Base-by-base conservation (phyloP, 345 rosid genomes). In the Eucalyptus curtisii region DNA sequence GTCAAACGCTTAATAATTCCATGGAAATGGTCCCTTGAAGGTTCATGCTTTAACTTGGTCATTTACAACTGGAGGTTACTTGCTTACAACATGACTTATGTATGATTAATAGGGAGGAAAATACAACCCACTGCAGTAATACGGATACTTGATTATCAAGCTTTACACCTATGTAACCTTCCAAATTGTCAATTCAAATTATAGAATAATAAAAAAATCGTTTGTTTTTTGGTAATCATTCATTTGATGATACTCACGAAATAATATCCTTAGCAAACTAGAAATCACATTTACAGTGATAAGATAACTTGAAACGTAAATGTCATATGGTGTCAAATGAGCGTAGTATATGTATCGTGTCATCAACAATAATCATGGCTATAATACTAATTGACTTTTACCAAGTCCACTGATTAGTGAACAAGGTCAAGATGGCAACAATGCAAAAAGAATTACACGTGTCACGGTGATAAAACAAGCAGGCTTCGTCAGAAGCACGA, bases 371-470 rank as follows among this genome's bases (percentile, higher is more conserved):
- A 31, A 68, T n/a, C 25, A 22, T 53, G 59, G 10, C 53, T 16
- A 7, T 16, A 53, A 53, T 53, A 22, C 25, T 20, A 53, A 22
- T 53, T 20, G 59, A 53, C 59, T 20, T 8, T 22, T 53, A 10
- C 22, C 22, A 53, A 53, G 59, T 20, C 22, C 59, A 22, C 59
- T 53, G 0, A 50, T 50, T 50, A 50, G 53, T 50, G 25, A 53
- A 20, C 57, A 7, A 7, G 59, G 24, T 20, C 53, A 16, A 50
- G 20, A 50, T 16, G 19, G 13, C 64, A n/a, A 64, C 37, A 2
- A n/a, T 64, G 37, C 10, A n/a, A 0, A 64, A 14, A n/a, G 20
- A 14, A 64, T n/a, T 64, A 13, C 40, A 15, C 3, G 1, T 15
- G 40, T n/a, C 20, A 8, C 9, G 1, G 0, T 64, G 57, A 50